These are phyloP conservation scores for Bocquillonia castaneifolia DNA, from an alignment of 441 rosid species.

Conservation along the genomic window DNA sequence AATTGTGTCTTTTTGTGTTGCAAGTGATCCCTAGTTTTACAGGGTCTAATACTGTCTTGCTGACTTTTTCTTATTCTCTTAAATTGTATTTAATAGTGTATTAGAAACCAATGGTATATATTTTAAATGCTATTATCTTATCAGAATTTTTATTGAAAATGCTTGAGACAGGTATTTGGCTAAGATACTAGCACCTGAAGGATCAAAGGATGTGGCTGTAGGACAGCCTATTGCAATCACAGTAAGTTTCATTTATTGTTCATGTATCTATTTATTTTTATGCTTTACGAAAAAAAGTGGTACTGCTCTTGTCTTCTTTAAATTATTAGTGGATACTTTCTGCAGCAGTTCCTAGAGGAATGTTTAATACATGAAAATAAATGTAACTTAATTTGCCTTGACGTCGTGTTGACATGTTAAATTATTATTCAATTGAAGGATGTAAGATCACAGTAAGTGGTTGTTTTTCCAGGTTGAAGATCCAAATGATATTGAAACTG, in stretches of 20 bases:
- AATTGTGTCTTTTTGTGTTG: not conserved
- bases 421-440: slow-evolving; percentile 17
- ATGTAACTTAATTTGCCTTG: slow-evolving; percentile 2
- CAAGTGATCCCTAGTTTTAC: not conserved
- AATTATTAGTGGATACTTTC: not conserved
- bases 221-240: slow-evolving; percentile 68
- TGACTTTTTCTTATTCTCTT: not conserved
- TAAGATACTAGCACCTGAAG: slow-evolving; percentile 65
- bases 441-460: slow-evolving; percentile 20
- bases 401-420: slow-evolving; percentile 2
- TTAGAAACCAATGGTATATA: not conserved
- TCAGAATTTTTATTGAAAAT: slow-evolving; percentile 21
- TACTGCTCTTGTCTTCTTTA: not conserved
- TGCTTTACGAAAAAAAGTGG: not conserved
- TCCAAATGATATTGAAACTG: slow-evolving; percentile 57
- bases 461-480: slow-evolving; percentile 78
- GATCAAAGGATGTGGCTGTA: slow-evolving; percentile 66
- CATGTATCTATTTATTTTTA: not conserved
- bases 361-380: not conserved
- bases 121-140: slow-evolving; percentile 1
- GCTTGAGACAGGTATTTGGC: slow-evolving; percentile 54
- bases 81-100: not conserved
- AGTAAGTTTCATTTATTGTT: slow-evolving; percentile 35
- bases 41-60: not conserved
- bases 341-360: not conserved